phyloP scores from a whole-genome alignment of 2,329 filamentous ascomycete species.

The Mycosphaerella sp. region DNA sequence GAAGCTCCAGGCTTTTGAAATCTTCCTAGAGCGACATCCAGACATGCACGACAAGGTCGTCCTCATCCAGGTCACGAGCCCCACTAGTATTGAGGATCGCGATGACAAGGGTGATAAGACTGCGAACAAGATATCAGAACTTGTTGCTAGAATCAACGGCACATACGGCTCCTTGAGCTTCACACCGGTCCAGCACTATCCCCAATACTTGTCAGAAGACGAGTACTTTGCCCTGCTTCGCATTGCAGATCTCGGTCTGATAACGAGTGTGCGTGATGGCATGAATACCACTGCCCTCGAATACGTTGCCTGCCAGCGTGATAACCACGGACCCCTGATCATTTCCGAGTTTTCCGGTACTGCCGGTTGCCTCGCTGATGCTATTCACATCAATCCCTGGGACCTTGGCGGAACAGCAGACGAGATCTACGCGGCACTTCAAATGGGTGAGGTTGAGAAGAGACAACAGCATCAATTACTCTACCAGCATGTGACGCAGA shows the following conservation, averaged over 20 bases:
- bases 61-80: constrained; percentile 86
- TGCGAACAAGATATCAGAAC: constrained; percentile 79
- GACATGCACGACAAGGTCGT: constrained; percentile 91
- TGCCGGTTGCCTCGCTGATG: constrained; percentile 74
- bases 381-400: constrained; percentile 97
- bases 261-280: constrained; percentile 91
- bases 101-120: constrained; percentile 74
- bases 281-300: constrained; percentile 98
- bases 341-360: constrained; percentile 96
- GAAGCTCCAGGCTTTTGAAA: constrained; percentile 89
- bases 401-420: constrained; percentile 77
- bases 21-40: constrained; percentile 82
- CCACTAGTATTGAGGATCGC: constrained; percentile 60
- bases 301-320: constrained; percentile 87
- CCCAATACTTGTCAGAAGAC: constrained; percentile 80
- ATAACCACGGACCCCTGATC: constrained; percentile 79
- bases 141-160: constrained; percentile 89
- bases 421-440: constrained; percentile 74
- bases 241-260: constrained; percentile 82
- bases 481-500: constrained; percentile 75
- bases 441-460: constrained; percentile 63
- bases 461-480: constrained; percentile 64
- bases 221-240: constrained; percentile 95
- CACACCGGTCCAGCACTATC: constrained; percentile 88
- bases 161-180: constrained; percentile 81